Evolutionary conservation across 1,284 basidiomycete species (phyloP), one percentile per base, ranked within the genome.

Genomic region (Exobasidium cylindrosporum): DNA sequence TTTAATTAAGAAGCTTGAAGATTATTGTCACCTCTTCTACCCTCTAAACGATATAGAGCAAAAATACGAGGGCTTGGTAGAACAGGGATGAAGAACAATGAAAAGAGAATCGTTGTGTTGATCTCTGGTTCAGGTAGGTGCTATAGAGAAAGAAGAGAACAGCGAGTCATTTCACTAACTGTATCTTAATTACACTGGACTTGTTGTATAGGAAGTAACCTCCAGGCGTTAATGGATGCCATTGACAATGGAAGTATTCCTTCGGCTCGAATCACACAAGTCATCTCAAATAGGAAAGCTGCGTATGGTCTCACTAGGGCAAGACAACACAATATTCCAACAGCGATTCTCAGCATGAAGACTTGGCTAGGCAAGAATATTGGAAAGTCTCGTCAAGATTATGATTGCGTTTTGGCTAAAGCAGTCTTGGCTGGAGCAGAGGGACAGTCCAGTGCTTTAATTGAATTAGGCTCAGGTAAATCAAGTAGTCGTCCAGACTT

Each of bases 161-260:
- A n/a, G n/a, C n/a, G n/a, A n/a, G n/a, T n/a, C 43, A 23, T 23
- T 13, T 23, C 43, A 23, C 13, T 14, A 44, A 44, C 43, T 13
- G n/a, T 13, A 23, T 23, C n/a, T 23, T 14, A 44, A 14, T 13
- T 23, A 44, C 14, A 44, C 43, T 44, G 14, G 43, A 44, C 14
- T 14, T n/a, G n/a, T n/a, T 26, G n/a, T 4, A 13, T 28, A 54
- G 77, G 95, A 46, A 89, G 90, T 30, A 98, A 98, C 82, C 86
- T 98, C 26, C 94, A 97, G 82, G 94, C 95, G 0, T 85, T 98
- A 63, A 91, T 98, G 74, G 90, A 97, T 80, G 92, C 93, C 4
- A 80, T 86, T 86, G 91, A 46, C 88, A 91, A 28, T 47, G 62
- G 65, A 23, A 30, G 63, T 24, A 69, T 78, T 29, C 62, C 65